Conservation (phyloP, 805 yeast genomes). For the Starmerella etchellsii region DNA sequence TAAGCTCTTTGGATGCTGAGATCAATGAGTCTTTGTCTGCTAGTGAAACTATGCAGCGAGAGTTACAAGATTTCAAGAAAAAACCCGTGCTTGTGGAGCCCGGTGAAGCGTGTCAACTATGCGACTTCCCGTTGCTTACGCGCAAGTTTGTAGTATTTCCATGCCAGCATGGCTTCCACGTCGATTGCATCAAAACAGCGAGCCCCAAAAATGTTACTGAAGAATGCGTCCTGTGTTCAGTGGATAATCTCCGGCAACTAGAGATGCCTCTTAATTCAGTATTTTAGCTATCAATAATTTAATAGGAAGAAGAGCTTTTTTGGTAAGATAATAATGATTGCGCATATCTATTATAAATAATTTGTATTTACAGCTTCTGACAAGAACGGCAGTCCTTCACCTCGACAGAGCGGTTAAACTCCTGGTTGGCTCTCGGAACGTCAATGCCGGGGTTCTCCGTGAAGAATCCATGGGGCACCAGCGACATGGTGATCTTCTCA, state of each 20-base stretch:
- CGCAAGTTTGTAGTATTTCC: constrained; percentile 73
- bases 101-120: constrained; percentile 67
- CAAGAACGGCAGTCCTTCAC: constrained; percentile 21
- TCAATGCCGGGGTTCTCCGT: constrained; percentile 69
- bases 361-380: constrained; percentile 12
- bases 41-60: constrained; percentile 43
- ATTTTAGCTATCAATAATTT: constrained; percentile 3
- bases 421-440: constrained; percentile 55
- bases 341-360: no score
- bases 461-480: constrained; percentile 63
- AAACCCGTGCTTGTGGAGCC: constrained; percentile 62
- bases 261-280: constrained; percentile 41
- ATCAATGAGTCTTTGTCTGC: constrained; percentile 62
- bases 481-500: constrained; percentile 53
- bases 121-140: constrained; percentile 55
- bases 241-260: constrained; percentile 51
- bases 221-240: constrained; percentile 69
- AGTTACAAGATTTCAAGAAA: constrained; percentile 39
- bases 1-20: constrained; percentile 53
- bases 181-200: constrained; percentile 51
- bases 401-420: constrained; percentile 47
- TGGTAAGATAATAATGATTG: neutral
- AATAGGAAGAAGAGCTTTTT: no score
- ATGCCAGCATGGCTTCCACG: constrained; percentile 81
- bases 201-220: constrained; percentile 34